phyloP scores from a whole-genome alignment of 805 yeast genomes.

The Ogataea salicorniae region DNA sequence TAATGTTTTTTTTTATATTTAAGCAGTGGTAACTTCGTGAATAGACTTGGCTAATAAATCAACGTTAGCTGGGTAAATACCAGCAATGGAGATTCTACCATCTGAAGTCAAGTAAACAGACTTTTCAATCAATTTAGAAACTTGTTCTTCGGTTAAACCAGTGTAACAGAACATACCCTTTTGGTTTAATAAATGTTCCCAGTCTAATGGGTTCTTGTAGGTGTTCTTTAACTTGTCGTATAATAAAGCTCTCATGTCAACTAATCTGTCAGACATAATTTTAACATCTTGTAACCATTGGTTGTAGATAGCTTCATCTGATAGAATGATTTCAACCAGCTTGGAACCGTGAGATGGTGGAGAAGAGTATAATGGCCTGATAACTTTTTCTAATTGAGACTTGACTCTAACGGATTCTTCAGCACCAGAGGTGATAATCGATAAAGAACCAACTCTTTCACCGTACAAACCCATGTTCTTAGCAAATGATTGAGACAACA shows the following conservation, averaged over 20 bases:
- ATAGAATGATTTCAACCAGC: conserved; percentile 73
- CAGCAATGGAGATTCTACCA: conserved; percentile 90
- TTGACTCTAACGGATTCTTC: conserved; percentile 44
- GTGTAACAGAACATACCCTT: conserved; percentile 97
- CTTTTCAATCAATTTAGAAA: conserved; percentile 60
- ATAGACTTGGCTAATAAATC: conserved; percentile 57
- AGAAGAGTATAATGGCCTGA: conserved; percentile 84
- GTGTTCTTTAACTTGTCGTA: conserved; percentile 50
- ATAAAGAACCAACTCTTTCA: conserved; percentile 86
- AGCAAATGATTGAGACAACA: conserved; percentile 87
- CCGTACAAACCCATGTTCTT: conserved; percentile 95
- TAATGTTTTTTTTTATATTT: conserved; percentile 21
- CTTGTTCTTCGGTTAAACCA: conserved; percentile 70
- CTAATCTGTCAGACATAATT: conserved; percentile 74
- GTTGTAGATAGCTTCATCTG: conserved; percentile 48
- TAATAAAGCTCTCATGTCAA: conserved; percentile 61
- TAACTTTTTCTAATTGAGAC: conserved; percentile 72
- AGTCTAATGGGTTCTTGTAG: conserved; percentile 52
- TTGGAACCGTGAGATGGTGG: conserved; percentile 95
- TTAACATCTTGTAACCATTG: conserved; percentile 83
- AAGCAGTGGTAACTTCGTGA: conserved; percentile 21
- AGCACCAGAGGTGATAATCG: conserved; percentile 52
- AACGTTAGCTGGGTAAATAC: conserved; percentile 76
- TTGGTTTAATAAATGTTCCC: conserved; percentile 85
- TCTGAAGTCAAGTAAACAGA: conserved; percentile 83